Evolutionary conservation across 805 yeast species (phyloP), one percentile per base, ranked within the genome.

Genomic region (Candida yuanshanica): DNA sequence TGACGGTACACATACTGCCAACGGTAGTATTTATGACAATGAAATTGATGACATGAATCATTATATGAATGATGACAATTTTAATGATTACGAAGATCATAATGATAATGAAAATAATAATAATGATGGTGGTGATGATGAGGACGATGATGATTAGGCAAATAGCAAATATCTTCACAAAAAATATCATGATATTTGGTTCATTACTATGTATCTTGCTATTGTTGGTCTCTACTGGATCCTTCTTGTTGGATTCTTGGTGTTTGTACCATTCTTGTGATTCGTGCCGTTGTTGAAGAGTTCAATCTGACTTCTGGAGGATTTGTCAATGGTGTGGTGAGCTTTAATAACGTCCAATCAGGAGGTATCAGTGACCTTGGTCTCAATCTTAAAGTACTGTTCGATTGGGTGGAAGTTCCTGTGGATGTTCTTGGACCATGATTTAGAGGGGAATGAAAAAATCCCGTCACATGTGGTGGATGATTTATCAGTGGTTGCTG

Each of bases 271-370:
- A 51, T 25, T 23, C 23, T 44, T 18, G 42, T 43, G 10, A 53
- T 26, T 17, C 23, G 32, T 5, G 50, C 57, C 0, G 43, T 41
- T 4, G 39, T 47, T 0, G 37, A 24, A 3, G 33, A 20, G 14
- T 49, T 49, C 26, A 52, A 23, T 11, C 36, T 42, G 10, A 52
- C 7, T 5, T 49, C 48, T 5, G 31, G 31, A 4, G 33, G 38
- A 46, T 24, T 45, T 37, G 16, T 44, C 44, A 11, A 36, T 2
- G 42, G 44, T 37, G 46, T 48, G 2, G 49, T 43, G 8, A 55
- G 41, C 20, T 51, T 54, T 35, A 55, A 42, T 7, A 52, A 31
- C 0, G 52, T 48, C 60, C 60, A 55, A 36, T 46, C 59, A n/a
- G 58, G 56, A 24, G 60, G 58, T 4, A 41, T 34, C 13, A 55